Conservation (phyloP, 192 early-diverging fungal species). For the Polychytrium aggregatum region DNA sequence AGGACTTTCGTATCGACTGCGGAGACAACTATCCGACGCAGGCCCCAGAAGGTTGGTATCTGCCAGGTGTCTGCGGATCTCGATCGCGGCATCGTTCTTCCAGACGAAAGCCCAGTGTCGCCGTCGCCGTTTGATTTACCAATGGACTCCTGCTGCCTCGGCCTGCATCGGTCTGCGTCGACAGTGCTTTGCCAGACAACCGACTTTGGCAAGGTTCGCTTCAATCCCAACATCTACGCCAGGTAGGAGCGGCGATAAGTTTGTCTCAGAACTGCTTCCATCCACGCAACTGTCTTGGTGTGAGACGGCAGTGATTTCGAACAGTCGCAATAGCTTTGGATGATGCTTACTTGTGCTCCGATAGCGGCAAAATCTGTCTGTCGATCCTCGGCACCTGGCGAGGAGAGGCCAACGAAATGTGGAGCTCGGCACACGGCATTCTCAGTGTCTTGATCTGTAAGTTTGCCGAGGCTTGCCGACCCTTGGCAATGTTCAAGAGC, state of each 20-base stretch:
- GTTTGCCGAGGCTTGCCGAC: neutral
- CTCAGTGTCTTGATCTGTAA: constrained; percentile 38
- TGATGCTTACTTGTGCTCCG: too few species aligned
- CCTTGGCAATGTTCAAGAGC: neutral
- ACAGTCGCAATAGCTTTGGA: too few species aligned
- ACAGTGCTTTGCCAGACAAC: constrained; percentile 42
- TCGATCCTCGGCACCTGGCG: constrained; percentile 54
- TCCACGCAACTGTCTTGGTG: too few species aligned
- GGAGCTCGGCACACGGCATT: constrained; percentile 50
- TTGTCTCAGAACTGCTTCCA: neutral
- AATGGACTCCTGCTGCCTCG: neutral
- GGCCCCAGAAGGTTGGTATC: constrained; percentile 39
- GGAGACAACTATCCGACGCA: constrained; percentile 39
- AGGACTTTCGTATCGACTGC: constrained; percentile 44
- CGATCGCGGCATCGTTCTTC: too few species aligned
- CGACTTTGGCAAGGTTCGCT: constrained; percentile 28
- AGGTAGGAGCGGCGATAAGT: constrained; percentile 9
- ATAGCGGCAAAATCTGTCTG: constrained; percentile 44
- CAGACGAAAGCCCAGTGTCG: too few species aligned
- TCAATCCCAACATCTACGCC: constrained; percentile 53
- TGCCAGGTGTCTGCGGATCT: neutral
- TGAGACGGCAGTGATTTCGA: too few species aligned
- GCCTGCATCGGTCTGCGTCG: neutral
- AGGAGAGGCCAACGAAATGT: constrained; percentile 40
- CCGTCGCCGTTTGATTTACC: too few species aligned